A percentile compares a stretch with the other conserved stretches of the same genome.
phyloP scores from a whole-genome alignment of 2,329 filamentous ascomycete genomes.

The Monilinia fructicola region DNA sequence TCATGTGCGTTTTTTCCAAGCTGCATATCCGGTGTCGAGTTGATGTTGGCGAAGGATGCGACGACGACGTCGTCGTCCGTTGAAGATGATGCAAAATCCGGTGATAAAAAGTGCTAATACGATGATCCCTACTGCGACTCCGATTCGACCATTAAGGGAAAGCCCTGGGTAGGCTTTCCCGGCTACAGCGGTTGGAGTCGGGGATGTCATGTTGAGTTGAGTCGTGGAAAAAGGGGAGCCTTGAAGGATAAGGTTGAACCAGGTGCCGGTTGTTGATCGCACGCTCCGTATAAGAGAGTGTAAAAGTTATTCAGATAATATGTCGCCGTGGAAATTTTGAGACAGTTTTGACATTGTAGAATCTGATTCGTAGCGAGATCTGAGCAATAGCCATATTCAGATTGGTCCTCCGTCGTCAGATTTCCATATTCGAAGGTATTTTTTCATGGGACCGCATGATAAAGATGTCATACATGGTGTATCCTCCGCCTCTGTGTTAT shows the following conservation, averaged over 20 bases:
- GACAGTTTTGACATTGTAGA: slow-evolving; percentile 50
- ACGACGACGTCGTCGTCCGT: slow-evolving; percentile 55
- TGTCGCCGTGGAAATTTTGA: slow-evolving; percentile 43
- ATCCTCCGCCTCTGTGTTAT: slow-evolving; percentile 45
- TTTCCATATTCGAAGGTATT: slow-evolving; percentile 51
- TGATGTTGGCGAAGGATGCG: slow-evolving; percentile 49
- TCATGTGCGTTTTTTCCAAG: slow-evolving; percentile 31
- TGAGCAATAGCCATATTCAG: slow-evolving; percentile 55
- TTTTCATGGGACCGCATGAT: slow-evolving; percentile 52
- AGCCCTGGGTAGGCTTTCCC: slow-evolving; percentile 42
- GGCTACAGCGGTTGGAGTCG: slow-evolving; percentile 43
- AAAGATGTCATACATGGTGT: slow-evolving; percentile 54
- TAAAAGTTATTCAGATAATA: slow-evolving; percentile 56
- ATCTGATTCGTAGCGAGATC: slow-evolving; percentile 47
- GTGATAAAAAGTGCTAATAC: slow-evolving; percentile 48
- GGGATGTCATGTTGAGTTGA: slow-evolving; percentile 51
- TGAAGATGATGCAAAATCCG: slow-evolving; percentile 56
- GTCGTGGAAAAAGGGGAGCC: slow-evolving; percentile 54
- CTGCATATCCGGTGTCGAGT: slow-evolving; percentile 31
- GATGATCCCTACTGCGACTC: slow-evolving; percentile 55
- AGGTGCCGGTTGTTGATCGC: slow-evolving; percentile 50
- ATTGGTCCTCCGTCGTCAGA: slow-evolving; percentile 46
- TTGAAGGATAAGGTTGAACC: slow-evolving; percentile 49
- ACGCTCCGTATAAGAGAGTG: slow-evolving; percentile 48
- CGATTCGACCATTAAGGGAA: slow-evolving; percentile 56